These are phyloP conservation scores for Neophaeococcomyces mojaviensis DNA, from an alignment of 2,329 filamentous ascomycete species.

Conservation along the genomic window DNA sequence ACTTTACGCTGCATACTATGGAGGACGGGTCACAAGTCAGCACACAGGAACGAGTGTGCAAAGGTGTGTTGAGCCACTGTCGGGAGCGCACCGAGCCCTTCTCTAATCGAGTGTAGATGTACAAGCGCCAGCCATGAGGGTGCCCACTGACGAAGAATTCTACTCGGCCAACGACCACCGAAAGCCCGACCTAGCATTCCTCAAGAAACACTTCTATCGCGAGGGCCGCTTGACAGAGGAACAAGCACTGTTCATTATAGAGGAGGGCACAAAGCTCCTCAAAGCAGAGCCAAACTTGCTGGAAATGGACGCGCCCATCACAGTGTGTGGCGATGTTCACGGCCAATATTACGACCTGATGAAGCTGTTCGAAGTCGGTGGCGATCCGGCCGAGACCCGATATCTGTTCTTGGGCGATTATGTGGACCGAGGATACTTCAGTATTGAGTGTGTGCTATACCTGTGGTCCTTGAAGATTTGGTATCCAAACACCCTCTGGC, in stretches of 20 bases:
- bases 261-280: conserved; percentile 77
- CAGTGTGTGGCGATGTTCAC: conserved; percentile 95
- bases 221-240: conserved; percentile 96
- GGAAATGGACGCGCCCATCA: conserved; percentile 99
- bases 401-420: conserved; percentile 98
- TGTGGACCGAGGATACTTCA: conserved; percentile 96
- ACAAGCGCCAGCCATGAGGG: conserved; percentile 89
- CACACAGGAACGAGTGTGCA: conserved; percentile 93
- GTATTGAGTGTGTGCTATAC: conserved; percentile 97
- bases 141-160: conserved; percentile 90
- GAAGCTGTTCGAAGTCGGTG: conserved; percentile 98
- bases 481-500: conserved; percentile 95
- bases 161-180: conserved; percentile 75
- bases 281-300: conserved; percentile 87
- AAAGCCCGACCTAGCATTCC: conserved; percentile 87
- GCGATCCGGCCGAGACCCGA: conserved; percentile 89
- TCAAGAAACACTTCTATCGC: conserved; percentile 97
- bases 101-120: conserved; percentile 59
- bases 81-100: background rate
- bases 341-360: conserved; percentile 99
- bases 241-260: conserved; percentile 92
- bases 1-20: conserved; percentile 98
- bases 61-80: conserved; percentile 57
- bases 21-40: conserved; percentile 93
- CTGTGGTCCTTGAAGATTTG: conserved; percentile 98